A percentile compares a stretch with the other conserved stretches of the same genome.
phyloP scores from a whole-genome alignment of 2,329 filamentous ascomycete species.

The Claviceps pazoutovae region DNA sequence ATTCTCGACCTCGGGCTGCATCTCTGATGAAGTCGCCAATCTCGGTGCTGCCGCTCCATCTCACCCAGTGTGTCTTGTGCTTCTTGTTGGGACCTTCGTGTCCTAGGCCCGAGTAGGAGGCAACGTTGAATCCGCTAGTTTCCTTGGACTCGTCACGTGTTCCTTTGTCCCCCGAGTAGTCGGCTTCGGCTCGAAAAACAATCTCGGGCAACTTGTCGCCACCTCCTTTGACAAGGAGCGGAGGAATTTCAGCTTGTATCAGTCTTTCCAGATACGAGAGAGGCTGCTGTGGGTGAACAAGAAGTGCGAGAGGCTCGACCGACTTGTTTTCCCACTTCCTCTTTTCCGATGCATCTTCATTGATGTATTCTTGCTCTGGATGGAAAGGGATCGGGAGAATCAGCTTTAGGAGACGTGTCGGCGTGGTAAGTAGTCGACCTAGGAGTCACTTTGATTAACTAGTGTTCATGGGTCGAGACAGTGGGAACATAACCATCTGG shows the following conservation, averaged over 20 bases:
- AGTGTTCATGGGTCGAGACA: no score
- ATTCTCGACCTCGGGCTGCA: constrained; percentile 70
- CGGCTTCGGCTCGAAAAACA: constrained; percentile 66
- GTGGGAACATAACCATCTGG: neutral
- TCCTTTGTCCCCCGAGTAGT: constrained; percentile 34
- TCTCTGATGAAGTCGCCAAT: constrained; percentile 91
- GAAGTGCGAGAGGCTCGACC: constrained; percentile 71
- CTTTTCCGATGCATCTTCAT: constrained; percentile 24
- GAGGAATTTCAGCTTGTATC: constrained; percentile 75
- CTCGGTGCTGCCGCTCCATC: constrained; percentile 80
- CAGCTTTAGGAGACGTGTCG: constrained; percentile 66
- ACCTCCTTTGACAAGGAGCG: constrained; percentile 47
- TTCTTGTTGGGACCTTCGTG: constrained; percentile 36
- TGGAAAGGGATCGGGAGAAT: constrained; percentile 53
- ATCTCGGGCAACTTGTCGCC: constrained; percentile 59
- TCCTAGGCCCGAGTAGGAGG: constrained; percentile 58
- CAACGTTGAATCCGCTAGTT: constrained; percentile 48
- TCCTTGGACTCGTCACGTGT: neutral
- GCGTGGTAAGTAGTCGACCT: constrained; percentile 69
- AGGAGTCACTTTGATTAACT: neutral
- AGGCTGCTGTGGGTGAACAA: constrained; percentile 81
- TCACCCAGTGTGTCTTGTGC: constrained; percentile 48
- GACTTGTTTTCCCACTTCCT: constrained; percentile 18
- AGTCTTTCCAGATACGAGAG: constrained; percentile 80
- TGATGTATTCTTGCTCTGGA: constrained; percentile 24